Evolutionary conservation across 2,329 filamentous ascomycete species (phyloP).

Genomic region (Diaporthe velutina): DNA sequence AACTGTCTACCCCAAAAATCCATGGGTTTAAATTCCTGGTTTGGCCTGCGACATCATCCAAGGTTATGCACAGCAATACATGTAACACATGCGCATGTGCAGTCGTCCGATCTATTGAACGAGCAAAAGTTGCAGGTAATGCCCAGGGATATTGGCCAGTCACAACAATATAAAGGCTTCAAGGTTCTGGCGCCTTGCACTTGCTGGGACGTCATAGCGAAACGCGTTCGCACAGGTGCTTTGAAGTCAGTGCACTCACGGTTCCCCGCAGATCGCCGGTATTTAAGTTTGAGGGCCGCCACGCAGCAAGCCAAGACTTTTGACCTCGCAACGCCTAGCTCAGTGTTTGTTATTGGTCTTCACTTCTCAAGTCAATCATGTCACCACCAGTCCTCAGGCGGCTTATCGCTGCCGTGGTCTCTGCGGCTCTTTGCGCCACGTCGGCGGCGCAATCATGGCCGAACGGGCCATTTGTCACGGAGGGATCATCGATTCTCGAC

Average conservation of each 20-base stretch:
- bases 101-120: background rate
- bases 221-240: background rate
- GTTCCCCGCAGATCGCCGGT: conserved; percentile 17
- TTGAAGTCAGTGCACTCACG: background rate
- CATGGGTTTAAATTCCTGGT: fast-evolving
- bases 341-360: background rate
- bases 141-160: background rate
- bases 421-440: background rate
- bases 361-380: conserved; percentile 16
- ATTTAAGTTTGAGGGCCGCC: conserved; percentile 1
- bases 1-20: background rate
- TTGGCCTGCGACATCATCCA: background rate
- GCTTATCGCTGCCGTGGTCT: conserved; percentile 18
- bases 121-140: background rate
- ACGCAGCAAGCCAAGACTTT: conserved; percentile 6
- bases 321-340: background rate
- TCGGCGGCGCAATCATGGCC: conserved; percentile 49
- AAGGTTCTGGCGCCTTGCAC: conserved; percentile 3
- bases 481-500: conserved; percentile 58
- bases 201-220: conserved; percentile 18
- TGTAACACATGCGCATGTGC: too few species aligned
- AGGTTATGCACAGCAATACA: background rate
- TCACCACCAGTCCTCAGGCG: background rate
- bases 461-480: conserved; percentile 56
- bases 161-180: background rate